phyloP scores from a whole-genome alignment of 352 stramenopile genomes.

The Pythium inflatum region DNA sequence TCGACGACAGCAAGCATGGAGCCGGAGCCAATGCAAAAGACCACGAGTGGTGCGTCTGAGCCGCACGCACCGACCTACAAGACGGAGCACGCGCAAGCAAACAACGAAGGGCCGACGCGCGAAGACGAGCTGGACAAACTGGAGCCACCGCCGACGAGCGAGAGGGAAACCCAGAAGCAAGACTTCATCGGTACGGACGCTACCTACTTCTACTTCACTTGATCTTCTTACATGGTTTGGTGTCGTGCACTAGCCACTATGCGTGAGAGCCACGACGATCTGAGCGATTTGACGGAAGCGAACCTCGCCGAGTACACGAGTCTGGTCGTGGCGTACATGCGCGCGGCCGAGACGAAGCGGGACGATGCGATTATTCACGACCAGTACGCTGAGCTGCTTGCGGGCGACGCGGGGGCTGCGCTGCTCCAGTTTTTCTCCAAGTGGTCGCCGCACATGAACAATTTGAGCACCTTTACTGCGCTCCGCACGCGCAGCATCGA shows the following conservation, averaged over 20 bases:
- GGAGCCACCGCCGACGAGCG: neutral
- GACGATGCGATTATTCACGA: constrained; percentile 49
- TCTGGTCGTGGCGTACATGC: constrained; percentile 46
- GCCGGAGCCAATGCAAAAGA: constrained; percentile 16
- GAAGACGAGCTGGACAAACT: constrained; percentile 8
- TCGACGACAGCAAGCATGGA: too few relatives aligned
- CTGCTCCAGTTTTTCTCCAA: constrained; percentile 29
- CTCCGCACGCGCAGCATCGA: constrained; percentile 54
- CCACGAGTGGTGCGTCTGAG: constrained; percentile 30
- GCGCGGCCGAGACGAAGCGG: constrained; percentile 41
- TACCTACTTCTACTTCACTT: neutral
- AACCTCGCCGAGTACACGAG: constrained; percentile 48
- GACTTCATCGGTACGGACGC: constrained; percentile 13
- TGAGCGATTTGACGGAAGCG: constrained; percentile 12
- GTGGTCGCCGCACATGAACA: constrained; percentile 17
- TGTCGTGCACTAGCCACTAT: constrained; percentile 9
- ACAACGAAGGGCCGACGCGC: constrained; percentile 4
- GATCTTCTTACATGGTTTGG: neutral
- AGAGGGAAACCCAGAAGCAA: neutral
- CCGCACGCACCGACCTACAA: constrained; percentile 26
- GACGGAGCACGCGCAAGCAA: neutral
- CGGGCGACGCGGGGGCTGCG: constrained; percentile 31
- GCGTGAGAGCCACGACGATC: constrained; percentile 19
- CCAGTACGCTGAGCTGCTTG: constrained; percentile 50
- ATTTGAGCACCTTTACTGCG: constrained; percentile 36